These are phyloP conservation scores for Tricholoma bakamatsutake DNA, from an alignment of 768 basidiomycete genomes.

Conservation along the genomic window DNA sequence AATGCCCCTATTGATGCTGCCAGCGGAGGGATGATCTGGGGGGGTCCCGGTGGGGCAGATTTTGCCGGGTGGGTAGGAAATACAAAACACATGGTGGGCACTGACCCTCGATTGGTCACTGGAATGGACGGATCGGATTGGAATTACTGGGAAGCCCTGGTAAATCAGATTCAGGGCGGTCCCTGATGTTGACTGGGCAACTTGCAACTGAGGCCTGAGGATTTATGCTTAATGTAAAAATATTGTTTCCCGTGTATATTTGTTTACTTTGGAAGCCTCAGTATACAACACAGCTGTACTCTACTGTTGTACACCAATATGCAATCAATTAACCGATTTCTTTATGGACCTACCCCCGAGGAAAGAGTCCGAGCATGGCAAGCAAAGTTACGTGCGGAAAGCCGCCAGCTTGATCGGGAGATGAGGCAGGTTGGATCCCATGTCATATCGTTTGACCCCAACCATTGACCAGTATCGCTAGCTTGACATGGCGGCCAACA, in stretches of 20 bases:
- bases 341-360: conserved; percentile 96
- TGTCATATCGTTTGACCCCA: conserved; percentile 9
- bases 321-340: conserved; percentile 86
- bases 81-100: conserved; percentile 32
- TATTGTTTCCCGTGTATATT: too few relatives aligned
- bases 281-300: not conserved
- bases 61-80: conserved; percentile 54
- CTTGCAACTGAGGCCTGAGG: too few relatives aligned
- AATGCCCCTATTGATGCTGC: conserved; percentile 53
- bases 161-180: conserved; percentile 51
- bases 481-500: conserved; percentile 79
- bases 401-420: conserved; percentile 84
- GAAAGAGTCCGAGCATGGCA: conserved; percentile 94
- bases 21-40: conserved; percentile 53
- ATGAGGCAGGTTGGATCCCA: conserved; percentile 78
- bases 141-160: conserved; percentile 76
- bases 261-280: not conserved
- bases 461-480: conserved; percentile 26
- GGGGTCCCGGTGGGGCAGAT: conserved; percentile 50
- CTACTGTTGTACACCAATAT: conserved; percentile 29
- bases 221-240: too few relatives aligned
- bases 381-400: conserved; percentile 73
- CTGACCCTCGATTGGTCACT: conserved; percentile 40
- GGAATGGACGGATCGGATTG: conserved; percentile 64
- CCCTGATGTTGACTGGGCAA: conserved; percentile 17